Conservation (phyloP, 2,329 filamentous ascomycete species). For the Pyrenophora tritici-repentis region DNA sequence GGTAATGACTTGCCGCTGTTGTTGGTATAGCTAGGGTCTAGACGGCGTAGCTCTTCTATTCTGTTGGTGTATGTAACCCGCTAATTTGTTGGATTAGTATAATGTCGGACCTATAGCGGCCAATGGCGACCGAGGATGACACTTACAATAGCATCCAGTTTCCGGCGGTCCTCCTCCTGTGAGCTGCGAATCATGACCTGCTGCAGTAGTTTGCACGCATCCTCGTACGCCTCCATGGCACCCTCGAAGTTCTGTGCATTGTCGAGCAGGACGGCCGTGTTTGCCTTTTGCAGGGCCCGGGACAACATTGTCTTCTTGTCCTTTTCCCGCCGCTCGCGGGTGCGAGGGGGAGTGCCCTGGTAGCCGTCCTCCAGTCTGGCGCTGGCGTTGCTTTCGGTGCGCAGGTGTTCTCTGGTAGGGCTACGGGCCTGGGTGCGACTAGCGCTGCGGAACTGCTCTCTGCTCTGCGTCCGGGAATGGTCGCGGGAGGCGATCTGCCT, state of each 20-base stretch:
- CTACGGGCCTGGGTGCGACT: conserved; percentile 13
- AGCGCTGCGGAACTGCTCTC: conserved; percentile 22
- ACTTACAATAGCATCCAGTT: conserved; percentile 91
- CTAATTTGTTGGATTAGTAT: conserved; percentile 52
- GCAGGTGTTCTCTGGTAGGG: conserved; percentile 25
- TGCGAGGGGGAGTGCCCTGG: conserved; percentile 44
- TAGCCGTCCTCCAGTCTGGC: conserved; percentile 39
- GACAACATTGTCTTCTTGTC: conserved; percentile 92
- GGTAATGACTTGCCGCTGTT: conserved; percentile 75
- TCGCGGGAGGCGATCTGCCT: conserved; percentile 21
- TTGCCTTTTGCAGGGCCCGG: conserved; percentile 92
- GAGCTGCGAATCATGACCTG: conserved; percentile 85
- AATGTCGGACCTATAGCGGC: too few species aligned
- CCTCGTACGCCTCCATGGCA: conserved; percentile 85
- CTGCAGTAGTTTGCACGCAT: conserved; percentile 86
- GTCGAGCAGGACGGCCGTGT: conserved; percentile 92
- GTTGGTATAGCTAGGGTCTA: conserved; percentile 61
- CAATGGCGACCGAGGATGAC: not conserved
- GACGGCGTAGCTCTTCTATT: conserved; percentile 81
- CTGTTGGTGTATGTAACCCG: conserved; percentile 87
- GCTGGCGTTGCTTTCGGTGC: conserved; percentile 42
- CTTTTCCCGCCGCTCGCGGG: conserved; percentile 52
- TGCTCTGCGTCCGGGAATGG: conserved; percentile 29
- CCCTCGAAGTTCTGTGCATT: conserved; percentile 95
- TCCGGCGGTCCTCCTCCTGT: conserved; percentile 83